Conservation (phyloP, 2,329 filamentous ascomycete species). For the Coniosporium tulheliwenetii region DNA sequence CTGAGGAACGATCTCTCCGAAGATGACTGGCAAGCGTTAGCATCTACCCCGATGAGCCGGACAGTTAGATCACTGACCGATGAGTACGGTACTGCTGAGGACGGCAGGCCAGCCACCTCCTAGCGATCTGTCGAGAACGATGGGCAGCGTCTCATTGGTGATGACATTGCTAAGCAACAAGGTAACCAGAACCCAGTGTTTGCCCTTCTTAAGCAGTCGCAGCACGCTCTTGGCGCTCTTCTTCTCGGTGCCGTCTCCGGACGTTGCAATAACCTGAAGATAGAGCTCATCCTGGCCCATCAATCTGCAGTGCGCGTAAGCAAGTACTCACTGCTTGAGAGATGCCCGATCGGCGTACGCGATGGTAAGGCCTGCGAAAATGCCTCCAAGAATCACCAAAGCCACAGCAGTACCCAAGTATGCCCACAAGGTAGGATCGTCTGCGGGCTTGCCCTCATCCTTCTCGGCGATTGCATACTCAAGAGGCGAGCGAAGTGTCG, state of each 20-base stretch:
- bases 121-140: slow-evolving; percentile 83
- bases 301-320: slow-evolving; percentile 26
- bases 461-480: neutral
- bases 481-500: neutral
- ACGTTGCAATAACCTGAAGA: slow-evolving; percentile 81
- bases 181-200: slow-evolving; percentile 97
- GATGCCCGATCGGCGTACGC: slow-evolving; percentile 39
- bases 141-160: slow-evolving; percentile 90
- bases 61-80: slow-evolving; percentile 45
- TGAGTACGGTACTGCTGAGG: slow-evolving; percentile 80
- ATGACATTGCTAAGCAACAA: slow-evolving; percentile 91
- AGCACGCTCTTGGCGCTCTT: slow-evolving; percentile 74
- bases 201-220: slow-evolving; percentile 66
- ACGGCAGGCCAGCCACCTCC: slow-evolving; percentile 92
- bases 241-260: slow-evolving; percentile 69
- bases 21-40: slow-evolving; percentile 55
- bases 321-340: neutral
- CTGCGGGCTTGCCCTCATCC: neutral
- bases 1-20: slow-evolving; percentile 91
- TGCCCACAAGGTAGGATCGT: slow-evolving; percentile 58
- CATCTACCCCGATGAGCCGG: slow-evolving; percentile 1
- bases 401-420: slow-evolving; percentile 65
- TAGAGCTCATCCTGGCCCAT: slow-evolving; percentile 87
- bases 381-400: slow-evolving; percentile 75
- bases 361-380: slow-evolving; percentile 88